Percentiles rank a stretch among this genome's conserved stretches.
phyloP scores from a whole-genome alignment of 1,284 basidiomycete genomes.

The Amylostereum areolatum region DNA sequence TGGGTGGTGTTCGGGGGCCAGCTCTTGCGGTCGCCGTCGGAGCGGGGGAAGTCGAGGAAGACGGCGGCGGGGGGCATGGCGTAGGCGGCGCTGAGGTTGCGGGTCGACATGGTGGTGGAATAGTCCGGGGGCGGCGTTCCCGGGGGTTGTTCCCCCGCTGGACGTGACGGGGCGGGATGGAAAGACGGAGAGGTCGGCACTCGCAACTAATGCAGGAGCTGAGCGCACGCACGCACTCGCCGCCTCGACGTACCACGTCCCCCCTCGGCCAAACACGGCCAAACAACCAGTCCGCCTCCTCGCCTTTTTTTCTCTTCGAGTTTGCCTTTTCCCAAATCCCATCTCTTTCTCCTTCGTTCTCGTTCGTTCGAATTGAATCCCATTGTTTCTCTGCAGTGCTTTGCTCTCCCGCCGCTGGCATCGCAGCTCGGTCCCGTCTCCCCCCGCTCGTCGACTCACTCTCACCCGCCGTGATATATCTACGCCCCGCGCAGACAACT shows the following conservation, averaged over 20 bases:
- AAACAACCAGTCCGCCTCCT: not conserved
- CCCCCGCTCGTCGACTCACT: not conserved
- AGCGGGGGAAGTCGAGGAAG: conserved; percentile 51
- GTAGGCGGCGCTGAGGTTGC: conserved; percentile 17
- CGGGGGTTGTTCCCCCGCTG: not conserved
- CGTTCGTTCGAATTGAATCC: not conserved
- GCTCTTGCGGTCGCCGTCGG: conserved; percentile 47
- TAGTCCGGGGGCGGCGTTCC: no score
- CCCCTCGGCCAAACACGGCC: not conserved
- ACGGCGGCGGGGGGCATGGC: conserved; percentile 44
- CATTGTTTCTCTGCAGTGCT: not conserved
- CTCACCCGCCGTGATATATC: conserved; percentile 51
- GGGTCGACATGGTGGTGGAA: conserved; percentile 27
- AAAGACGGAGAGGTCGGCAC: not conserved
- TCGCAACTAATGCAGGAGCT: no score
- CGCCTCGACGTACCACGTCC: not conserved
- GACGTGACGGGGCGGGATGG: not conserved
- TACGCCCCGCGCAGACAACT: conserved; percentile 42
- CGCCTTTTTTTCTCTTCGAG: not conserved
- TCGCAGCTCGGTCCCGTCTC: not conserved
- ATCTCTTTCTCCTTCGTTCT: not conserved
- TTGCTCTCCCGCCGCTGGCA: not conserved
- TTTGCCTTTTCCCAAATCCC: not conserved
- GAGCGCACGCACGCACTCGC: no score
- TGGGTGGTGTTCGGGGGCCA: conserved; percentile 55